Percentiles rank a stretch among this genome's conserved stretches.
phyloP scores from a whole-genome alignment of 2,329 filamentous ascomycete species.

The Epichloe brachyelytri region DNA sequence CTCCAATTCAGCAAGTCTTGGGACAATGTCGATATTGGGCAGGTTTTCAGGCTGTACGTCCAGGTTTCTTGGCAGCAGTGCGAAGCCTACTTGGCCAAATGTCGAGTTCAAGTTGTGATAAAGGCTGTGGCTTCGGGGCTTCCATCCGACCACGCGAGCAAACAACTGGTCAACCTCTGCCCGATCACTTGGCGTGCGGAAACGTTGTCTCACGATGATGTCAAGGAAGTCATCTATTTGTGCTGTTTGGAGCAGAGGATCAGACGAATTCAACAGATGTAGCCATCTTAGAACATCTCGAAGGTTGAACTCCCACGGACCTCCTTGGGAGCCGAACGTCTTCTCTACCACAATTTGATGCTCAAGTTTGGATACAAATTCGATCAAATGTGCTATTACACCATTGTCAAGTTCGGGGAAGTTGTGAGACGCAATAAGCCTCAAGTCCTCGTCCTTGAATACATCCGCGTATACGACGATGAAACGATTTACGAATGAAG shows the following conservation, averaged over 20 bases:
- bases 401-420: conserved; percentile 51
- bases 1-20: conserved; percentile 62
- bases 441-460: conserved; percentile 69
- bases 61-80: conserved; percentile 49
- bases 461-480: conserved; percentile 95
- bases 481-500: conserved; percentile 95
- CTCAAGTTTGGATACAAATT: conserved; percentile 72
- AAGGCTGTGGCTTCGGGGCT: conserved; percentile 46
- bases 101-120: conserved; percentile 55
- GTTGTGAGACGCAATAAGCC: conserved; percentile 66
- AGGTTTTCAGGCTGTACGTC: conserved; percentile 38
- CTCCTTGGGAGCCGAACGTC: conserved; percentile 48
- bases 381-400: conserved; percentile 55
- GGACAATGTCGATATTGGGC: conserved; percentile 35
- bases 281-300: conserved; percentile 86
- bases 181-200: conserved; percentile 61
- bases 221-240: conserved; percentile 62
- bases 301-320: conserved; percentile 93
- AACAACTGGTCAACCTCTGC: conserved; percentile 54
- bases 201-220: conserved; percentile 75
- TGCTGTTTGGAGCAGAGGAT: conserved; percentile 48
- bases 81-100: conserved; percentile 69
- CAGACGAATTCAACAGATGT: conserved; percentile 40
- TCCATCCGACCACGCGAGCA: conserved; percentile 42
- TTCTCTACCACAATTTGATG: conserved; percentile 49